Evolutionary conservation across 2,329 filamentous ascomycete genomes (phyloP), one percentile per base, ranked within the genome.

Genomic region (Sarocladium strictum): DNA sequence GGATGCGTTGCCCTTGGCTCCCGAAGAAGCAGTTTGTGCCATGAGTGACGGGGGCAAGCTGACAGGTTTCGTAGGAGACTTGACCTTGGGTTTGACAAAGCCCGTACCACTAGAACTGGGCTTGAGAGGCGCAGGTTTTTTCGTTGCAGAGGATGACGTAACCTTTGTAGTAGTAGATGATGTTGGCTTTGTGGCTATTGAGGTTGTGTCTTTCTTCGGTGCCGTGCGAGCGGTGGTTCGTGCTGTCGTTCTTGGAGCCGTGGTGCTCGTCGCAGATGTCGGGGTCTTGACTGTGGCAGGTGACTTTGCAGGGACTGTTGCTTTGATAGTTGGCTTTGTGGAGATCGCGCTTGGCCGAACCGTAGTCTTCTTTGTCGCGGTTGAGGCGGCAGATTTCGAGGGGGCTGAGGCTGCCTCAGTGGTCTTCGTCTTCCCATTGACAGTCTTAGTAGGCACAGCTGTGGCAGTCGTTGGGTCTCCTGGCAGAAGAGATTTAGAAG

Each of bases 1-100:
- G 14, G 58, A 60, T n/a, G 58, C 21, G 12, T 23, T 37, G 23
- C 60, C 74, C 67, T 85, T 89, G 14, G 83, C 85, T 15, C 80
- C 81, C 1, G 83, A 90, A 1, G 87, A 78, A 23, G 86, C 81
- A 3, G 87, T 91, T 29, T 85, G 86, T 5, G 85, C 84, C 23
- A 78, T 86, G 27, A 90, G 73, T 55, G 85, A 84, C 10, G 86
- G 74, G 9, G 87, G 84, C 1, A 90, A 73, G 55, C 80, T 81
- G 53, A 84, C 74, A 10, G 86, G 86, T 54, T 83, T 81, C 2
- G 87, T 90, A 2, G 85, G 85, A 11, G 87, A 89, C 67, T 83
- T 85, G 38, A 77, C 70, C 65, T 83, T 85, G 9, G 82, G 80
- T 63, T 84, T 85, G 26, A 75, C 70, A 57, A 79, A 78, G 2